These are phyloP conservation scores for Erodium chrysanthum DNA, from an alignment of 441 rosid species.

Conservation along the genomic window DNA sequence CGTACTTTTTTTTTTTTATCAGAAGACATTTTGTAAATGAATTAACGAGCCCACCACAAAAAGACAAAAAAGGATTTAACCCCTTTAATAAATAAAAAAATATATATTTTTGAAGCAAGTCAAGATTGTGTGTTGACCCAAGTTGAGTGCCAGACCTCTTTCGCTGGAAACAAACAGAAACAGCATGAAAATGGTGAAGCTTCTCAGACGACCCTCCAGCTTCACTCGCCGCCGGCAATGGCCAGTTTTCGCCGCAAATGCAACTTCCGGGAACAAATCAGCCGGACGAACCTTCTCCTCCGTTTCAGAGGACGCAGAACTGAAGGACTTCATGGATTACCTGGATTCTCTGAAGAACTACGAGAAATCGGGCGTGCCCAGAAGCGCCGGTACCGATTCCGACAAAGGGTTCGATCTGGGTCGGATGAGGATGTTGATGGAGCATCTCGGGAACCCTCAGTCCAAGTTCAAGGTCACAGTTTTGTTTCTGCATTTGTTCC, in stretches of 20 bases:
- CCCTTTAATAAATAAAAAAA: too few species aligned
- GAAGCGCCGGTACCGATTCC: slow-evolving; percentile 79
- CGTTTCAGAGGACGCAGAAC: slow-evolving; percentile 38
- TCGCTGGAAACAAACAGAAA: slow-evolving; percentile 14
- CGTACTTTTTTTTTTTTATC: too few species aligned
- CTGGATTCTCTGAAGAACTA: slow-evolving; percentile 71
- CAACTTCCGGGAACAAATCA: slow-evolving; percentile 4
- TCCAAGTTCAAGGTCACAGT: slow-evolving; percentile 50
- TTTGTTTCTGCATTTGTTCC: slow-evolving; percentile 12
- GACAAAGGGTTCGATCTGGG: slow-evolving; percentile 72
- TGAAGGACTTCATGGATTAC: slow-evolving; percentile 45
- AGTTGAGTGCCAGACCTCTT: not conserved
- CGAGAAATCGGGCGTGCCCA: slow-evolving; percentile 73
- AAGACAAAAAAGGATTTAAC: too few species aligned
- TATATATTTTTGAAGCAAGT: too few species aligned
- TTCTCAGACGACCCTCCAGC: slow-evolving; percentile 11
- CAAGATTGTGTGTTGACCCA: too few species aligned
- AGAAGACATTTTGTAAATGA: too few species aligned
- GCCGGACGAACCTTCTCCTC: slow-evolving; percentile 22
- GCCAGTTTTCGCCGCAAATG: slow-evolving; percentile 1
- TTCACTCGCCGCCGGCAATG: slow-evolving; percentile 11
- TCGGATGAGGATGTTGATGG: slow-evolving; percentile 67
- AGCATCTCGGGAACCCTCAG: slow-evolving; percentile 63
- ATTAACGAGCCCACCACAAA: too few species aligned
- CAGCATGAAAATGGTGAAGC: slow-evolving; percentile 28